Evolutionary conservation across 1,284 basidiomycete species (phyloP).

Genomic region (Trametes hirsuta): DNA sequence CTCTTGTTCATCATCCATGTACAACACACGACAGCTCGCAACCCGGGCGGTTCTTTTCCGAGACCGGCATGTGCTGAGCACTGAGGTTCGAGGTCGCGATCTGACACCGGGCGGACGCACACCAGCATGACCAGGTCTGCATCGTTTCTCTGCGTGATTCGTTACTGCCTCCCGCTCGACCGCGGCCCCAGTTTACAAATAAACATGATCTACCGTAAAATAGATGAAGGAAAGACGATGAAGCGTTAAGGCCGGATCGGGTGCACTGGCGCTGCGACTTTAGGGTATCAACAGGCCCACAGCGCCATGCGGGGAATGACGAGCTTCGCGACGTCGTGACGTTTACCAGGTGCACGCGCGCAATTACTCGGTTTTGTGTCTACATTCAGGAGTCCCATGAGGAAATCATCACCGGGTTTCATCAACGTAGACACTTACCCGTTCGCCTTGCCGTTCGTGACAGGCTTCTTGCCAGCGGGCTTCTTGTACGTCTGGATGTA

Average conservation of each 20-base stretch:
- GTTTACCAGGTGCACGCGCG: not conserved
- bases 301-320: constrained; percentile 10
- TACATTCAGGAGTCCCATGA: constrained; percentile 11
- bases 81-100: not conserved
- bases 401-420: not conserved
- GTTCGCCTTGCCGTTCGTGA: constrained; percentile 41
- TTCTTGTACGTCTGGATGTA: constrained; percentile 86
- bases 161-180: constrained; percentile 4
- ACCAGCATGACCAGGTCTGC: constrained; percentile 2
- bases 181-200: constrained; percentile 23
- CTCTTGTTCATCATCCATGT: no score
- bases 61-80: not conserved
- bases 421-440: constrained; percentile 26
- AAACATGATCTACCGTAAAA: constrained; percentile 26
- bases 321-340: constrained; percentile 10
- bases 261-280: constrained; percentile 19
- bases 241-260: constrained; percentile 5
- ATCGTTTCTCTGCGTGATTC: constrained; percentile 18
- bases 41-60: not conserved
- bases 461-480: constrained; percentile 47
- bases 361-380: constrained; percentile 37
- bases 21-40: not conserved
- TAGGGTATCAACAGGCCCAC: constrained; percentile 30
- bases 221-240: constrained; percentile 17
- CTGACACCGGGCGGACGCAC: not conserved